These are phyloP conservation scores for Pistacia integerrima DNA, from an alignment of 345 rosid genomes.

Conservation along the genomic window DNA sequence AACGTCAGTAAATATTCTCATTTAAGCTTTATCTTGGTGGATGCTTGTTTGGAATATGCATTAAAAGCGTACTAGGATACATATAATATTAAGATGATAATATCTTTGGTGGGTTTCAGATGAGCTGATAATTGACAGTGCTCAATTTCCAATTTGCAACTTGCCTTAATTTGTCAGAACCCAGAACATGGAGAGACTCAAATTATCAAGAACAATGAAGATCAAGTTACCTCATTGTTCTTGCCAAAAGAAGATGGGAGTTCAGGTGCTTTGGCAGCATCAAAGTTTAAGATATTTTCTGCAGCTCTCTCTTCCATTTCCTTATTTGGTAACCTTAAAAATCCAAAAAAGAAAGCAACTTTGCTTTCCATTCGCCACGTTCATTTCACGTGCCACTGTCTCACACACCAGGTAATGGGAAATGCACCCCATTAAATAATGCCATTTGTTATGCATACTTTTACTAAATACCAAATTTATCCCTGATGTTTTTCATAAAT, in stretches of 20 bases:
- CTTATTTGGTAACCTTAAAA: constrained; percentile 47
- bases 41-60: neutral
- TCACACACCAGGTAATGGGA: neutral
- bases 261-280: constrained; percentile 1
- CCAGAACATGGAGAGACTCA: neutral
- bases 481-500: neutral
- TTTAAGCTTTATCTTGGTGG: constrained; percentile 3
- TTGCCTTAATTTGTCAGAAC: constrained; percentile 24
- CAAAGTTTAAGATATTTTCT: constrained; percentile 2
- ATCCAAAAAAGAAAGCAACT: neutral
- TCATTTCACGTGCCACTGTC: constrained; percentile 11
- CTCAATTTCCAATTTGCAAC: constrained; percentile 22
- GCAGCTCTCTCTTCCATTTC: constrained; percentile 16
- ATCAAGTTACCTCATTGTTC: neutral
- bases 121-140: constrained; percentile 11
- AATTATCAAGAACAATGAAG: neutral
- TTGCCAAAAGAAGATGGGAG: constrained; percentile 9
- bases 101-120: constrained; percentile 19
- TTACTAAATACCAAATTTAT: neutral
- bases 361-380: constrained; percentile 17
- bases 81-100: neutral
- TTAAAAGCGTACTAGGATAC: neutral
- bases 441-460: neutral
- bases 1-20: neutral
- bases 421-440: neutral